These are phyloP conservation scores for Thraustotheca clavata DNA, from an alignment of 352 stramenopile species.

Conservation along the genomic window DNA sequence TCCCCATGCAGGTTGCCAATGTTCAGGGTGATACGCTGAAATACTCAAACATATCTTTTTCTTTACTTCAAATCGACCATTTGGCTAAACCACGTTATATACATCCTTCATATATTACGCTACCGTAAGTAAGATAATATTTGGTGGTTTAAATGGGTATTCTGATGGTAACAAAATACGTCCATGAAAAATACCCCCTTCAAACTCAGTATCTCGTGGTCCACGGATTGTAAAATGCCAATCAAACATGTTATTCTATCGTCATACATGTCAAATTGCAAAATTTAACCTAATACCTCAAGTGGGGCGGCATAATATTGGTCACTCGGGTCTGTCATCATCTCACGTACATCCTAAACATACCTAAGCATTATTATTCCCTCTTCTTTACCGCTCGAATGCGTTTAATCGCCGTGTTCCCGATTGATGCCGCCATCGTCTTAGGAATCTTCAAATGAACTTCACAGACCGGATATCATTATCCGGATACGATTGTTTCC, in stretches of 20 bases:
- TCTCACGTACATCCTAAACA: slow-evolving; percentile 72
- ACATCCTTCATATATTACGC: background rate
- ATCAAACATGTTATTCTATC: slow-evolving; percentile 83
- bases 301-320: slow-evolving; percentile 70
- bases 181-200: slow-evolving; percentile 96
- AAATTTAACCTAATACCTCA: slow-evolving; percentile 32
- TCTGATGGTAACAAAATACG: slow-evolving; percentile 92
- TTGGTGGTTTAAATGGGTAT: slow-evolving; percentile 95
- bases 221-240: slow-evolving; percentile 99
- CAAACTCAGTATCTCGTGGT: slow-evolving; percentile 93
- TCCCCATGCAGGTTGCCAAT: slow-evolving; percentile 94
- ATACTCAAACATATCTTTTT: slow-evolving; percentile 99
- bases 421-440: slow-evolving; percentile 19
- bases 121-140: slow-evolving; percentile 96
- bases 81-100: slow-evolving; percentile 45
- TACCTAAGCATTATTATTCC: background rate
- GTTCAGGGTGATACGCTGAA: slow-evolving; percentile 95
- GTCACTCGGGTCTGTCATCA: slow-evolving; percentile 82
- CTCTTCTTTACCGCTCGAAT: slow-evolving; percentile 56
- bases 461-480: no score
- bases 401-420: slow-evolving; percentile 78
- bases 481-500: background rate
- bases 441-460: no score
- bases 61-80: slow-evolving; percentile 95
- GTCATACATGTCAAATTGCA: background rate